Evolutionary conservation across 2,329 filamentous ascomycete species (phyloP).

Genomic region (Pseudomassariella vexata): DNA sequence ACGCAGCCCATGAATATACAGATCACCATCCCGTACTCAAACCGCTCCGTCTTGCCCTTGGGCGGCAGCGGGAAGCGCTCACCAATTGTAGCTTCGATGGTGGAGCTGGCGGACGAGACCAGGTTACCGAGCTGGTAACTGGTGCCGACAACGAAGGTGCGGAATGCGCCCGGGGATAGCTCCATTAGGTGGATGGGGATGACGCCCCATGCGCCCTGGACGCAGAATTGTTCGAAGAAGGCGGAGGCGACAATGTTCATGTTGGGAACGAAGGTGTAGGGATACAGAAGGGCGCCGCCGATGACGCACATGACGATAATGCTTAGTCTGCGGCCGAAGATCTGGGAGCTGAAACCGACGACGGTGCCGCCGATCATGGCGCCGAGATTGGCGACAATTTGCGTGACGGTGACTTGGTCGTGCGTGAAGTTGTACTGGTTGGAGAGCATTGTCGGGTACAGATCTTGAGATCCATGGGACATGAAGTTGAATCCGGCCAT

Average conservation of each 20-base stretch:
- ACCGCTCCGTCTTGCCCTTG: conserved; percentile 44
- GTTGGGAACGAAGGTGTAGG: conserved; percentile 66
- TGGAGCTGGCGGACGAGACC: conserved; percentile 61
- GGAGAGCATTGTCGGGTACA: conserved; percentile 55
- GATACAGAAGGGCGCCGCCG: conserved; percentile 75
- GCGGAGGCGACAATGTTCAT: conserved; percentile 68
- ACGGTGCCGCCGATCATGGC: conserved; percentile 63
- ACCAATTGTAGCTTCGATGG: conserved; percentile 71
- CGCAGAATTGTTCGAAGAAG: conserved; percentile 79
- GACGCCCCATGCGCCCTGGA: conserved; percentile 71
- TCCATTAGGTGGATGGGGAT: conserved; percentile 78
- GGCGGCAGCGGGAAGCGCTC: conserved; percentile 66
- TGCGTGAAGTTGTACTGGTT: conserved; percentile 48
- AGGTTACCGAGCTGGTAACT: conserved; percentile 76
- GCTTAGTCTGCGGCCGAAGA: conserved; percentile 62
- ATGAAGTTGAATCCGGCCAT: conserved; percentile 94
- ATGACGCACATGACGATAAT: conserved; percentile 59
- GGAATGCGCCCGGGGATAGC: conserved; percentile 64
- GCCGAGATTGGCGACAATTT: conserved; percentile 67
- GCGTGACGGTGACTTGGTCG: conserved; percentile 60
- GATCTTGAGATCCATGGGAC: conserved; percentile 67
- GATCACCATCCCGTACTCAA: conserved; percentile 77
- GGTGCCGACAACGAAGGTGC: conserved; percentile 70
- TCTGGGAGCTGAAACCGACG: conserved; percentile 63
- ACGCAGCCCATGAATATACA: conserved; percentile 90